Conservation (phyloP, 2,329 filamentous ascomycete genomes). For the Penicillium nordicum region DNA sequence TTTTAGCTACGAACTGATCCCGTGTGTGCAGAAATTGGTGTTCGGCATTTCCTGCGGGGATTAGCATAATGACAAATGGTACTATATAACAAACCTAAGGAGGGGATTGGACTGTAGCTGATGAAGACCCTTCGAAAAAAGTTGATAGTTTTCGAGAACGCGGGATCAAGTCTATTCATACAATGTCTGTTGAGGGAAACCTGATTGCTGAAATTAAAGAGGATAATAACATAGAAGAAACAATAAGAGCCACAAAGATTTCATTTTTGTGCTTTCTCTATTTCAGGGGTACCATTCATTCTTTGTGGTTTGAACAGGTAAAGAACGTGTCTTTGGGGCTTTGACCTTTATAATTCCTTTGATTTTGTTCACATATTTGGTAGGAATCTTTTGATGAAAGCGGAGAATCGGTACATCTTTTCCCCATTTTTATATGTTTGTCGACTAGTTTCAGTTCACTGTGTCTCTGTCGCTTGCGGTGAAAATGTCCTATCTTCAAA, state of each 20-base stretch:
- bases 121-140: not conserved
- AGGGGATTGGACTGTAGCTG: not conserved
- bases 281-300: not conserved
- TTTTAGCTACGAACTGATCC: not conserved
- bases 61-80: not conserved
- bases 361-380: not conserved
- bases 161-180: not conserved
- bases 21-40: not conserved
- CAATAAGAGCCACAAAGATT: not conserved
- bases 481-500: too few species aligned
- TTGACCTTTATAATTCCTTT: not conserved
- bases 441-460: too few species aligned
- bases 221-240: not conserved
- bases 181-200: not conserved
- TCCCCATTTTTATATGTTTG: too few species aligned
- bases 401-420: too few species aligned
- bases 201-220: not conserved
- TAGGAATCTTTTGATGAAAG: too few species aligned
- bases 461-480: too few species aligned
- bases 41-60: not conserved
- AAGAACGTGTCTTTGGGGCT: slow-evolving; percentile 6
- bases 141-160: not conserved
- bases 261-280: not conserved
- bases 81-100: not conserved
- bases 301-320: not conserved